Evolutionary conservation across 768 basidiomycete species (phyloP).

Genomic region (Cystobasidium onofrii): DNA sequence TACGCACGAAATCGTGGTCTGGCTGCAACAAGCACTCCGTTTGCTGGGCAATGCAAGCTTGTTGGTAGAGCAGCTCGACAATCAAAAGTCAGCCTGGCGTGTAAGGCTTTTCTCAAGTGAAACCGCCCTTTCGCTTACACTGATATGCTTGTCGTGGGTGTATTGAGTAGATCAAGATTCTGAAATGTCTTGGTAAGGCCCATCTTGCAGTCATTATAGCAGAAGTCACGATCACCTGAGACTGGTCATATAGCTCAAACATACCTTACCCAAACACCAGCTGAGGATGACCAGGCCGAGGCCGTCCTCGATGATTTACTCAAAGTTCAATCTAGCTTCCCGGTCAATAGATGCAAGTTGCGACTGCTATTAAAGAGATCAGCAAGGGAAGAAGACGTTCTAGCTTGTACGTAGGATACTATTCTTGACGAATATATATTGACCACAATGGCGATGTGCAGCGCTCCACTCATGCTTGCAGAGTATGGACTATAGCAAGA

Average conservation of each 20-base stretch:
- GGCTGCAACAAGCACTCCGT: not conserved
- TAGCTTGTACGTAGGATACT: not conserved
- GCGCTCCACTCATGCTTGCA: not conserved
- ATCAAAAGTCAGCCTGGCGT: not conserved
- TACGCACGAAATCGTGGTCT: not conserved
- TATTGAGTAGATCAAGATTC: slow-evolving; percentile 1
- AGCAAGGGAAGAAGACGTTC: not conserved
- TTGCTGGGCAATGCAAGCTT: not conserved
- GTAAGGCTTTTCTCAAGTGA: not conserved
- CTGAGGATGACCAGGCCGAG: not conserved
- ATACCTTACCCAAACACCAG: not conserved
- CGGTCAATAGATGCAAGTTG: not conserved
- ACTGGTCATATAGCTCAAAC: not conserved
- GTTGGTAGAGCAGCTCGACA: not conserved
- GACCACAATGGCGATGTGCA: not conserved
- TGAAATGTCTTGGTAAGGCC: not conserved
- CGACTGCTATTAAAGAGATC: not conserved
- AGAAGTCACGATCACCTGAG: not conserved
- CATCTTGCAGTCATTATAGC: not conserved
- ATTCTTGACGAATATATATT: not conserved
- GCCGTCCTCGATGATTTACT: not conserved
- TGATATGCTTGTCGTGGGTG: too few relatives aligned
- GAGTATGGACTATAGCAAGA: not conserved
- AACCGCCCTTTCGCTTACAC: too few relatives aligned
- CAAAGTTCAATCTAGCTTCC: not conserved